Base-by-base conservation (phyloP, 1,284 basidiomycete species). In the Tylopilus orsonianus region DNA sequence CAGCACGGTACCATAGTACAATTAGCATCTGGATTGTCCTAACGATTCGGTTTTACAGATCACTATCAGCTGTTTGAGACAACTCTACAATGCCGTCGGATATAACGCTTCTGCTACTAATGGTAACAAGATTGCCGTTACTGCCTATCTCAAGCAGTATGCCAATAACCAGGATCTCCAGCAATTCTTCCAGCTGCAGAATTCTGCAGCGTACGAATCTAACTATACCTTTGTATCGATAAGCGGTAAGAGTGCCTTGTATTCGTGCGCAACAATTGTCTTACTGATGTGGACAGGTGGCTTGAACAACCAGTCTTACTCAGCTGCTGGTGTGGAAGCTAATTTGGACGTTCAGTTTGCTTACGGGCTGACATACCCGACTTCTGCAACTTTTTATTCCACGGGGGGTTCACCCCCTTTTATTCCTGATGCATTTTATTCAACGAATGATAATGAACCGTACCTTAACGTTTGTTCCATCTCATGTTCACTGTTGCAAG, bases 291-390 rank as follows among this genome's bases (percentile, higher is more conserved):
- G 16, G 13, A 37, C 43, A 55, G 83, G 78, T 45, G 85, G 80
- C 3, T 43, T 72, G 48, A 88, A 90, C 58, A 73, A 75, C 52
- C 88, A 92, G 64, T 79, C 59, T 30, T 52, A 69, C 14, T 59
- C 64, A 1, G 67, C 69, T 16, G 79, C 85, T 10, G 87, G 85
- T 1, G 62, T 58, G 5, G 89, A 92, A 65, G 88, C 87, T 12
- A 77, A 88, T 57, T 67, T 92, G 52, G 90, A 87, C 62, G 75
- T 71, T 7, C 85, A 83, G 62, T 86, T 78, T 69, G 84, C 75
- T 1, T 83, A 79, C 53, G 85, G 85, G 20, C 50, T 87, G 23
- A 72, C 81, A 1, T 75, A 74, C 52, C 69, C 69, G 19, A 73
- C 71, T 27, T 73, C 68, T 48, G 75, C 68, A 7, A 80, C 72